Conservation (phyloP, 768 basidiomycete species). For the Termitomyces sp. region DNA sequence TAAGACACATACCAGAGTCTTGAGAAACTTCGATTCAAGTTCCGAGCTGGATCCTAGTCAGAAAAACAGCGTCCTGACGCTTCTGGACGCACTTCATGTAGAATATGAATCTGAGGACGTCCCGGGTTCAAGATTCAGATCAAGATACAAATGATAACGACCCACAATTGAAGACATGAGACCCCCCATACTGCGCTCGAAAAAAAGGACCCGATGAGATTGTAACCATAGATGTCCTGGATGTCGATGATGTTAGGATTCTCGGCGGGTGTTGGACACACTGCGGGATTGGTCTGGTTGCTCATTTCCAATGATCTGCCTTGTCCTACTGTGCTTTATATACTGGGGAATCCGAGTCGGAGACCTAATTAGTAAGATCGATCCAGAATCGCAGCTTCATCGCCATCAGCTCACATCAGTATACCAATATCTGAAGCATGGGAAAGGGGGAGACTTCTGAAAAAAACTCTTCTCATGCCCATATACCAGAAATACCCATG, state of each 20-base stretch:
- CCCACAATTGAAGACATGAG: conserved; percentile 1
- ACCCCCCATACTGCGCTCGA: neutral
- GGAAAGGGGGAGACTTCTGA: too few relatives aligned
- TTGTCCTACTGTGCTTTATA: too few relatives aligned
- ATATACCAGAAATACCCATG: too few relatives aligned
- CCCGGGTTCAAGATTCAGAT: too few relatives aligned
- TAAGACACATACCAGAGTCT: neutral
- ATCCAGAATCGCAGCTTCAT: too few relatives aligned
- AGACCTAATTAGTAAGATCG: too few relatives aligned
- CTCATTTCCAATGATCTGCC: neutral
- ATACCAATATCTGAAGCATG: too few relatives aligned
- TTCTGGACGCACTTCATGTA: neutral
- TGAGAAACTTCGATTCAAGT: neutral
- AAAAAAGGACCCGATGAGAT: neutral
- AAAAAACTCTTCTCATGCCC: too few relatives aligned
- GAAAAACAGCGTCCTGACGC: neutral
- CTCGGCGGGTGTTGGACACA: neutral
- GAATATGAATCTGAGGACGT: neutral
- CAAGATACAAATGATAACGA: neutral
- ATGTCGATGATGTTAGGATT: neutral
- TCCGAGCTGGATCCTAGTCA: neutral
- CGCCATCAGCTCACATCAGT: too few relatives aligned
- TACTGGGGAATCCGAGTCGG: too few relatives aligned
- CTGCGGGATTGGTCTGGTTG: neutral
- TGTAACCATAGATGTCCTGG: neutral